Evolutionary conservation across 345 rosid genomes (phyloP).

Genomic region (Eucalyptus marginata): DNA sequence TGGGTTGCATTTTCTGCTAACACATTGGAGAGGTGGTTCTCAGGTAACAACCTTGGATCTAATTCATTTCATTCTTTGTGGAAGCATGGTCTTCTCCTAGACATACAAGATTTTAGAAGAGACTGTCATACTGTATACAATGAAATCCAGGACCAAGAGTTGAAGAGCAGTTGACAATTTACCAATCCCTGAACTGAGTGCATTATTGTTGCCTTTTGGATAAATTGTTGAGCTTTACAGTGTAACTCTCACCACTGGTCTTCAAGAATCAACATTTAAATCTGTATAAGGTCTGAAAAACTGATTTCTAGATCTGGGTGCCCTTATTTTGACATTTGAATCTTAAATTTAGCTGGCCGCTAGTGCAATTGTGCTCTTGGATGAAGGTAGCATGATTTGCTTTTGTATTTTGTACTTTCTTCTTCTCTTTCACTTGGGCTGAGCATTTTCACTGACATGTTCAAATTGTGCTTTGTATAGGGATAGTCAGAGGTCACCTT

Average conservation of each 20-base stretch:
- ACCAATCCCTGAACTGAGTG: background rate
- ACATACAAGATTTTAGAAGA: background rate
- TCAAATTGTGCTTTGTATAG: background rate
- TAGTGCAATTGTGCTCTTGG: background rate
- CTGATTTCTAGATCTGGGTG: background rate
- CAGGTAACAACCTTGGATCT: background rate
- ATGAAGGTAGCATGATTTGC: background rate
- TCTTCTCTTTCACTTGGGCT: background rate
- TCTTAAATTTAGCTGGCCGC: background rate
- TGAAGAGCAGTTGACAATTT: background rate
- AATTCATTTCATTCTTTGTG: background rate
- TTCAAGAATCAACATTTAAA: background rate
- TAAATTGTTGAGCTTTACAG: background rate
- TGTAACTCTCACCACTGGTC: background rate
- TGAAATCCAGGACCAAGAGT: background rate
- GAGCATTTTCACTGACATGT: background rate
- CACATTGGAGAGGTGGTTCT: background rate
- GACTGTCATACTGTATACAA: background rate
- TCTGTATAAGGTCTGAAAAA: background rate
- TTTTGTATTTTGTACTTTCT: background rate
- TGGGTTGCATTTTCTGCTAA: background rate
- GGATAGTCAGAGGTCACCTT: background rate
- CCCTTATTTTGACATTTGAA: background rate
- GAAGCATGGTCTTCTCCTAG: background rate
- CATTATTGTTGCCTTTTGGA: background rate